Percentiles rank a stretch among this genome's conserved stretches.
phyloP scores from a whole-genome alignment of 2,329 filamentous ascomycete genomes.

The Colletotrichum eleusines region DNA sequence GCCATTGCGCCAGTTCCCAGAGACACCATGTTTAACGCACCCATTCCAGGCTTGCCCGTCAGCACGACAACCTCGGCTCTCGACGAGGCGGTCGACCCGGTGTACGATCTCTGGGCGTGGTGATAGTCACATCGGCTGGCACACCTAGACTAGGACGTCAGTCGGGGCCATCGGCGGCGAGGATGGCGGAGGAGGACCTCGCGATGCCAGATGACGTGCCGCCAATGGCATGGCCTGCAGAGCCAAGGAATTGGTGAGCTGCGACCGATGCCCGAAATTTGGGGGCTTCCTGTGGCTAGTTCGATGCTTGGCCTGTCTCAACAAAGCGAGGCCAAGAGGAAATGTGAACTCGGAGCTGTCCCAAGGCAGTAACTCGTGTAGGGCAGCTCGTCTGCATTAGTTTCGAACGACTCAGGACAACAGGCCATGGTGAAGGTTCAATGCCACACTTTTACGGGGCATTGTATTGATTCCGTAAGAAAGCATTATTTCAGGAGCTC shows the following conservation, averaged over 20 bases:
- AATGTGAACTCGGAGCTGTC: not conserved
- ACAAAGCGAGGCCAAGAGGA: too few relatives aligned
- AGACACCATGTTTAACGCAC: slow-evolving; percentile 1
- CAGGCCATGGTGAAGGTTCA: not conserved
- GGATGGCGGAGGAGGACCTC: slow-evolving; percentile 46
- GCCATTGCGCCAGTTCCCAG: slow-evolving; percentile 45
- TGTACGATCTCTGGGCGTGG: slow-evolving; percentile 59
- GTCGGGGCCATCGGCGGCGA: slow-evolving; percentile 61
- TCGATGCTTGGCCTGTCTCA: too few relatives aligned
- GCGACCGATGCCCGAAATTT: not conserved
- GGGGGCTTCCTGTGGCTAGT: not conserved
- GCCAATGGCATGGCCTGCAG: not conserved
- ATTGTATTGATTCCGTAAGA: slow-evolving; percentile 21
- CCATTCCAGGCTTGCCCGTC: slow-evolving; percentile 35
- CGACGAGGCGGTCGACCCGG: slow-evolving; percentile 62
- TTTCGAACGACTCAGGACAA: not conserved
- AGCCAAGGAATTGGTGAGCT: slow-evolving; percentile 7
- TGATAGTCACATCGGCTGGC: slow-evolving; percentile 67
- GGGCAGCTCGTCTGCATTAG: not conserved
- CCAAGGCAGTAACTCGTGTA: not conserved
- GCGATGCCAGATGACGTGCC: not conserved
- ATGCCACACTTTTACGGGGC: not conserved
- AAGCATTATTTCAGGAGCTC: slow-evolving; percentile 12
- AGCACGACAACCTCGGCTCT: slow-evolving; percentile 54
- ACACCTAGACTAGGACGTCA: slow-evolving; percentile 53